Percentiles rank a stretch among this genome's conserved stretches.
Evolutionary conservation across 129 eudicot genomes (phyloP).

Genomic region (Logfia minima): DNA sequence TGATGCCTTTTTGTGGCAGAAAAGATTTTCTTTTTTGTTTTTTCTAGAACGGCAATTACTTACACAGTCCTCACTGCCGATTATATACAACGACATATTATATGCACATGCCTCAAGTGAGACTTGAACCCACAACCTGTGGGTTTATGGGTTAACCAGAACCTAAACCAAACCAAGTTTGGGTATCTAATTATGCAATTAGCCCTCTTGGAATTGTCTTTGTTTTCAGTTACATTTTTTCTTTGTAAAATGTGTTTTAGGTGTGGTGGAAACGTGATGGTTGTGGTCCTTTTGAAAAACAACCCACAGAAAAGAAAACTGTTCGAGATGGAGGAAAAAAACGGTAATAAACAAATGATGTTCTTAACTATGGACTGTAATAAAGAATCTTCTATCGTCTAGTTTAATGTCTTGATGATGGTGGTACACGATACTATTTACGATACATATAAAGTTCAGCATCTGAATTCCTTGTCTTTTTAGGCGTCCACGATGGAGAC

Average conservation of each 20-base stretch:
- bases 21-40: too few relatives aligned
- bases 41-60: too few relatives aligned
- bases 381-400: background rate
- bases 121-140: background rate
- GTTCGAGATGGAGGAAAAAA: slow-evolving; percentile 68
- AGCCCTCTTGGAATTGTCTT: background rate
- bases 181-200: background rate
- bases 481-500: slow-evolving; percentile 92
- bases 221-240: slow-evolving; percentile 10
- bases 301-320: slow-evolving; percentile 62
- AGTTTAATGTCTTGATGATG: background rate
- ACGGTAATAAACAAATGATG: slow-evolving; percentile 48
- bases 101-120: background rate
- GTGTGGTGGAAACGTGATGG: slow-evolving; percentile 99
- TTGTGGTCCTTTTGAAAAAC: slow-evolving; percentile 89
- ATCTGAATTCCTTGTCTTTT: slow-evolving; percentile 18
- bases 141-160: background rate
- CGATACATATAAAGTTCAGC: background rate
- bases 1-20: too few relatives aligned
- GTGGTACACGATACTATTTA: background rate
- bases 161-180: background rate
- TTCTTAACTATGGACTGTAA: background rate
- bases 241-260: slow-evolving; percentile 33
- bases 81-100: too few relatives aligned
- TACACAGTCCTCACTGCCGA: too few relatives aligned